These are phyloP conservation scores for Calonectria pteridis DNA, from an alignment of 2,329 filamentous ascomycete genomes.

Conservation along the genomic window DNA sequence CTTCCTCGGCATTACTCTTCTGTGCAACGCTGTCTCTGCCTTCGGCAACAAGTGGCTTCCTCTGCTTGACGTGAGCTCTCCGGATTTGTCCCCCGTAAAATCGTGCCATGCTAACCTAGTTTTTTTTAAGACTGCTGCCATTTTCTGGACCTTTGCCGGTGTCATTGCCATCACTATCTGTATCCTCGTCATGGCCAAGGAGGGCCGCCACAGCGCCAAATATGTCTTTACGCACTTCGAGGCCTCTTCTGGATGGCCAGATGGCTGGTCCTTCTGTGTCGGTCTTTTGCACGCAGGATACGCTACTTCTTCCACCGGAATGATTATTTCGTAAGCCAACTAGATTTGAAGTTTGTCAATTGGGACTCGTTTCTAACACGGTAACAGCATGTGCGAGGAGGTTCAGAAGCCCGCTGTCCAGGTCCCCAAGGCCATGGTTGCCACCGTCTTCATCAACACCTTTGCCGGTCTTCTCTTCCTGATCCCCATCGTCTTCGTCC, in stretches of 20 bases:
- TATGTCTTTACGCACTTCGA: slow-evolving; percentile 80
- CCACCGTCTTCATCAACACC: slow-evolving; percentile 75
- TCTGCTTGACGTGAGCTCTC: slow-evolving; percentile 72
- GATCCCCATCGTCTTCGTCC: slow-evolving; percentile 76
- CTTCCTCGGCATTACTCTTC: slow-evolving; percentile 76
- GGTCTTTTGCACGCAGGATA: slow-evolving; percentile 80
- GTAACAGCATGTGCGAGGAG: slow-evolving; percentile 77
- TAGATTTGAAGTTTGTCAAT: background rate
- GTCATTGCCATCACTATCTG: slow-evolving; percentile 74
- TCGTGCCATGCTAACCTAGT: slow-evolving; percentile 19
- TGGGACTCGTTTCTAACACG: slow-evolving; percentile 26
- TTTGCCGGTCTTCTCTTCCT: slow-evolving; percentile 76
- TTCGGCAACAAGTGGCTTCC: slow-evolving; percentile 77
- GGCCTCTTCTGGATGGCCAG: slow-evolving; percentile 75
- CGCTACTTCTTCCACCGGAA: slow-evolving; percentile 81
- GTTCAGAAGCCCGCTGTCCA: slow-evolving; percentile 74
- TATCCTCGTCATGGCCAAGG: slow-evolving; percentile 74
- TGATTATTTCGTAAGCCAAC: slow-evolving; percentile 78
- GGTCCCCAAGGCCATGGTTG: slow-evolving; percentile 80
- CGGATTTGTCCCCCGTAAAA: background rate
- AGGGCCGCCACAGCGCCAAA: slow-evolving; percentile 71
- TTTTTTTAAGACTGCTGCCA: slow-evolving; percentile 71
- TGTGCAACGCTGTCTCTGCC: slow-evolving; percentile 74
- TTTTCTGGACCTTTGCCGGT: slow-evolving; percentile 81
- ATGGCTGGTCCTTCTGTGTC: slow-evolving; percentile 80